A percentile compares a stretch with the other conserved stretches of the same genome.
Conservation (phyloP, 2,329 filamentous ascomycete genomes). For the Akanthomyces uredinophilus region DNA sequence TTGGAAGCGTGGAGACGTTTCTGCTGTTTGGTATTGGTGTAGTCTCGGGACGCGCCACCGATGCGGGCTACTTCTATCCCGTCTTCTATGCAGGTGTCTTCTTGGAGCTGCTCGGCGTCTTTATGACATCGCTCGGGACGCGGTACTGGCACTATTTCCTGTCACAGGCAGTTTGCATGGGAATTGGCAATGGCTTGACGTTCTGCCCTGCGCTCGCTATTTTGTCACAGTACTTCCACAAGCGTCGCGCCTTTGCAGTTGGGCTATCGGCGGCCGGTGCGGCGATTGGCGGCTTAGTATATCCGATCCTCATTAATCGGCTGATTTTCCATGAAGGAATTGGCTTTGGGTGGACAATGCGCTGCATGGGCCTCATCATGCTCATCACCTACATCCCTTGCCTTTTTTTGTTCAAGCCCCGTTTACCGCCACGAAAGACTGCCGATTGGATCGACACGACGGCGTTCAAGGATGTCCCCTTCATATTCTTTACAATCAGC, state of each 20-base stretch:
- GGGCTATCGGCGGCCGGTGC: conserved; percentile 55
- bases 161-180: conserved; percentile 43
- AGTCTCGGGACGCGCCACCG: conserved; percentile 38
- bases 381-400: conserved; percentile 34
- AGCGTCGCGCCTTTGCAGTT: conserved; percentile 50
- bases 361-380: conserved; percentile 43
- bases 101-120: conserved; percentile 39
- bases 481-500: conserved; percentile 29
- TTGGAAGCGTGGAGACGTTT: conserved; percentile 40
- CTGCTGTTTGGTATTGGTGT: conserved; percentile 37
- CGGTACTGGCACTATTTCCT: conserved; percentile 47
- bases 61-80: conserved; percentile 38
- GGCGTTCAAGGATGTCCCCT: conserved; percentile 38
- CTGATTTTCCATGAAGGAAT: conserved; percentile 39
- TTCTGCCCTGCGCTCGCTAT: conserved; percentile 56
- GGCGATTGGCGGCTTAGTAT: conserved; percentile 49
- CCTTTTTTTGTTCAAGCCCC: conserved; percentile 34
- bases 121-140: conserved; percentile 37
- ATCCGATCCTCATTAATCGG: conserved; percentile 41
- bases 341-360: conserved; percentile 52
- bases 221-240: conserved; percentile 57
- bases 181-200: conserved; percentile 49
- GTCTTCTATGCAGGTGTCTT: conserved; percentile 34
- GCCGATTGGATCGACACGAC: conserved; percentile 38
- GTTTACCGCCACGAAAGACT: conserved; percentile 34